Conservation (phyloP, 805 yeast genomes). For the Wickerhamomyces kurtzmanii region DNA sequence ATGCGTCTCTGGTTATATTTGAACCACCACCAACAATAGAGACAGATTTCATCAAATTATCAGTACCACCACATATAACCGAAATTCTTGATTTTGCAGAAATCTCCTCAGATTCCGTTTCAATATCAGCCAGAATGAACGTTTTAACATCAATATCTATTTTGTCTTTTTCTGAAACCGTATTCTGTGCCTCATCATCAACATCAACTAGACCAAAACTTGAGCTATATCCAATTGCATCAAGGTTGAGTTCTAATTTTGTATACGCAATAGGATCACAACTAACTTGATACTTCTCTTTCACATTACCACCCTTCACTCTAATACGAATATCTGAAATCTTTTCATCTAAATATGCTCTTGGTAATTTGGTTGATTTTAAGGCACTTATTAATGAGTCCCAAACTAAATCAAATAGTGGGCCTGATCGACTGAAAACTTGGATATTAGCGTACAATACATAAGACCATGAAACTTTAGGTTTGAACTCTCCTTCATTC, state of each 20-base stretch:
- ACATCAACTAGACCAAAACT: slow-evolving; percentile 52
- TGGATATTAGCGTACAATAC: slow-evolving; percentile 66
- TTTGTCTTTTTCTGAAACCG: slow-evolving; percentile 19
- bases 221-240: slow-evolving; percentile 29
- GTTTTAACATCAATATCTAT: slow-evolving; percentile 22
- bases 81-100: slow-evolving; percentile 44
- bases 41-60: slow-evolving; percentile 28
- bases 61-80: slow-evolving; percentile 24
- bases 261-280: slow-evolving; percentile 37
- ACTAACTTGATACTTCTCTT: slow-evolving; percentile 41
- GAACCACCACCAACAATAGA: slow-evolving; percentile 40
- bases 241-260: slow-evolving; percentile 27
- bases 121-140: slow-evolving; percentile 60
- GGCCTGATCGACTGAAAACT: slow-evolving; percentile 76
- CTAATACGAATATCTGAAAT: slow-evolving; percentile 42
- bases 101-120: slow-evolving; percentile 77
- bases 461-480: slow-evolving; percentile 38
- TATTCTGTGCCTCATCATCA: slow-evolving; percentile 24
- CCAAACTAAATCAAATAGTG: slow-evolving; percentile 71
- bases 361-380: slow-evolving; percentile 50
- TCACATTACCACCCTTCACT: slow-evolving; percentile 37
- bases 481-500: slow-evolving; percentile 23
- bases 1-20: slow-evolving; percentile 33
- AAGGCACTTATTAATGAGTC: slow-evolving; percentile 58
- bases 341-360: slow-evolving; percentile 56